Base-by-base conservation (phyloP, 352 stramenopile species). In the Halophytophthora polymorphica region DNA sequence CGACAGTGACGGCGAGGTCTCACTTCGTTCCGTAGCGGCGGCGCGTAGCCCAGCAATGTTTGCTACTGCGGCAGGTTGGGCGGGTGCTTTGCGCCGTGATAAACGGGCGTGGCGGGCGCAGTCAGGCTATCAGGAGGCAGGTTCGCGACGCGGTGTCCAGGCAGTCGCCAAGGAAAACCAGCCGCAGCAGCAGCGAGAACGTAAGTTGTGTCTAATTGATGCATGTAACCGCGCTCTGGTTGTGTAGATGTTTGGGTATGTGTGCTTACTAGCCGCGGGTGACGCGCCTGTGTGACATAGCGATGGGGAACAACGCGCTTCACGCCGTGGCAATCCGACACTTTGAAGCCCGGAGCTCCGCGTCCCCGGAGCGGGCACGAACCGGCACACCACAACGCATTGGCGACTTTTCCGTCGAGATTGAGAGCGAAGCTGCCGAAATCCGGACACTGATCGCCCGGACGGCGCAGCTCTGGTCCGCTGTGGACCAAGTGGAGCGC, bases 361-460 rank as follows among this genome's bases (percentile, higher is more conserved):
- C 19, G 14, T 37, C 28, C n/a, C n/a, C 45, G 3, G 35, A 31
- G 4, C 41, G 28, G 1, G 35, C 36, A 31, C 18, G 28, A 2
- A 52, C n/a, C 23, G 41, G 3, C 15, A 17, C 33, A 17, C 33
- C 11, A 17, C 33, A 38, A n/a, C 33, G 15, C 15, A 17, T 29
- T 3, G 39, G 42, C 6, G 44, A 59, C 25, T 69, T 66, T 52
- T 58, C 59, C 0, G 54, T 57, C 31, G 64, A 72, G 35, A 66
- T 63, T 12, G 59, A 72, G 43, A 69, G 54, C 45, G 62, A 72
- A 51, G 58, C 51, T 6, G 53, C 51, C 13, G 66, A 75, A 35
- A 72, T 69, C 39, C 33, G 66, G 28, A 61, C 52, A 22, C 38
- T 75, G 19, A 75, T 70, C 38, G 62, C 62, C 47, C 50, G 58